Percentiles rank a stretch among this genome's conserved stretches.
Conservation (phyloP, 2,329 filamentous ascomycete genomes). For the Fusarium euwallaceae region DNA sequence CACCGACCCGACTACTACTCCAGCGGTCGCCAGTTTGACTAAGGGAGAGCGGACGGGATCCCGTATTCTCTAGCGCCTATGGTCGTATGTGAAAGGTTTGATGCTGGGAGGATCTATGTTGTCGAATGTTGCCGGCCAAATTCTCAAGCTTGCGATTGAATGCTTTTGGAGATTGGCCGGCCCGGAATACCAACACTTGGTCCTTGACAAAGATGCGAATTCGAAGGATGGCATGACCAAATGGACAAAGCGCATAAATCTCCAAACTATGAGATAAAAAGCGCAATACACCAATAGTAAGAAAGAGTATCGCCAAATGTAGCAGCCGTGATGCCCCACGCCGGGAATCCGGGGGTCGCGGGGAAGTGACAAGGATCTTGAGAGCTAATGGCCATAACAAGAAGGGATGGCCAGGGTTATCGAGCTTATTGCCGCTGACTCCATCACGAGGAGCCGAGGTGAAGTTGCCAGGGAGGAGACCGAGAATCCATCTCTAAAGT, state of each 20-base stretch:
- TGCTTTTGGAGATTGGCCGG: background rate
- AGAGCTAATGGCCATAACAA: background rate
- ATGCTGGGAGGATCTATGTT: background rate
- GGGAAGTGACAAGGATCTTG: background rate
- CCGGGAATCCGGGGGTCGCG: background rate
- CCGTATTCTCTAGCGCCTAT: background rate
- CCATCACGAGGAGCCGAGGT: conserved; percentile 9
- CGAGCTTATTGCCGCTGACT: background rate
- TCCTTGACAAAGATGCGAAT: background rate
- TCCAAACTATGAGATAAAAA: background rate
- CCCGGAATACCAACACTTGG: background rate
- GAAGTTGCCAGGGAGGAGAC: background rate
- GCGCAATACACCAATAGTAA: background rate
- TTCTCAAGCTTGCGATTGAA: background rate
- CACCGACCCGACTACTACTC: conserved; percentile 1
- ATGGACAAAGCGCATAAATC: background rate
- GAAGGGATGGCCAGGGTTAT: background rate
- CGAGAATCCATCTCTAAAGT: background rate
- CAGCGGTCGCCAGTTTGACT: conserved; percentile 1
- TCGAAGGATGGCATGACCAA: background rate
- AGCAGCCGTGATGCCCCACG: background rate
- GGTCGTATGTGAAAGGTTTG: background rate
- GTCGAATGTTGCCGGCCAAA: rapidly evolving
- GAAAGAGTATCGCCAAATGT: background rate
- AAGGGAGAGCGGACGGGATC: conserved; percentile 1